Evolutionary conservation across 2,329 filamentous ascomycete genomes (phyloP).

Genomic region (Ceratocystis diversiconidia): DNA sequence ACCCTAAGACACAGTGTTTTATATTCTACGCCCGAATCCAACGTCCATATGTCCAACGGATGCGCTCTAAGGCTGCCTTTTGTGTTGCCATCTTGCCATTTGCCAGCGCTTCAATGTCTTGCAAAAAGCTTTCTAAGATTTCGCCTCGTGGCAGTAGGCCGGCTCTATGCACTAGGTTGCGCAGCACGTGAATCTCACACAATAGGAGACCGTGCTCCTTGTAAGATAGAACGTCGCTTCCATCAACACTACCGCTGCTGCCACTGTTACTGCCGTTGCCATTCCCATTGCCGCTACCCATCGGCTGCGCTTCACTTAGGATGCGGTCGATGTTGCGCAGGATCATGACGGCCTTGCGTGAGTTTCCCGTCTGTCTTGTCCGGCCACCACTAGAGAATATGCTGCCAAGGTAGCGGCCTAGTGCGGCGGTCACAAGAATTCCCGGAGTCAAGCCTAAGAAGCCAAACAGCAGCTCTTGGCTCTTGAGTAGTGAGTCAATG

Average conservation of each 20-base stretch:
- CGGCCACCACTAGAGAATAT: constrained; percentile 53
- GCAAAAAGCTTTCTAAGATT: constrained; percentile 69
- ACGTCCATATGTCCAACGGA: constrained; percentile 78
- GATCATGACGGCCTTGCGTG: constrained; percentile 59
- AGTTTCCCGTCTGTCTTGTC: constrained; percentile 43
- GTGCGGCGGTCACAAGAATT: constrained; percentile 69
- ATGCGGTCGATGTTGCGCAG: constrained; percentile 81
- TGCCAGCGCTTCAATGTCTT: constrained; percentile 74
- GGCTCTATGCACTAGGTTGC: constrained; percentile 44
- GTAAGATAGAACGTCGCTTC: constrained; percentile 63
- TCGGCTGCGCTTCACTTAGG: constrained; percentile 52
- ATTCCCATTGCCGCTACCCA: constrained; percentile 21
- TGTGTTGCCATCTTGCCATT: constrained; percentile 71
- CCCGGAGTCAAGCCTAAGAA: constrained; percentile 90
- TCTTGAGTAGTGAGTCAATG: constrained; percentile 87
- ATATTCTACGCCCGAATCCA: constrained; percentile 39
- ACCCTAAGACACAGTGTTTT: neutral
- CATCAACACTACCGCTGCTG: neutral
- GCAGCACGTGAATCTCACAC: constrained; percentile 75
- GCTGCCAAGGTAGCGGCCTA: constrained; percentile 55
- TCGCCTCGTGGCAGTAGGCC: constrained; percentile 52
- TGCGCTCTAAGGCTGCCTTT: constrained; percentile 62
- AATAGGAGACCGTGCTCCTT: constrained; percentile 84
- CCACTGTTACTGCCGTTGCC: neutral
- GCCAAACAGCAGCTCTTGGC: constrained; percentile 94